Evolutionary conservation across 257 asterid species (phyloP).

Genomic region (Solanum chiquidenum): DNA sequence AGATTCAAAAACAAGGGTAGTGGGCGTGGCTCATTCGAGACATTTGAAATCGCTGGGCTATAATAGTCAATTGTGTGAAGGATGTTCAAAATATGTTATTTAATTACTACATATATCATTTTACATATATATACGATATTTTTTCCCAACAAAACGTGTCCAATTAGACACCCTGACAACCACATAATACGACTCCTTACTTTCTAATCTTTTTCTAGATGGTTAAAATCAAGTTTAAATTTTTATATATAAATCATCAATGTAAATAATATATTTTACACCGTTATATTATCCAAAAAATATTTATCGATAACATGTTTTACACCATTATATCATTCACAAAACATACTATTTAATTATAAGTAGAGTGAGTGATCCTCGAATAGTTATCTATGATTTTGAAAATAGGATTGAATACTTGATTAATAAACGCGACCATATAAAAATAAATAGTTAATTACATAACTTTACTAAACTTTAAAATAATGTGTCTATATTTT

Average conservation of each 20-base stretch:
- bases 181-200: neutral
- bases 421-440: neutral
- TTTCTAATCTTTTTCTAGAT: neutral
- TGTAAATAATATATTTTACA: neutral
- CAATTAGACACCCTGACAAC: too few relatives aligned
- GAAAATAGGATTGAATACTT: neutral
- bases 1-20: too few relatives aligned
- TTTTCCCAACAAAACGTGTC: too few relatives aligned
- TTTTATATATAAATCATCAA: neutral
- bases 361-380: too few relatives aligned
- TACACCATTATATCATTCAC: neutral
- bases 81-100: too few relatives aligned
- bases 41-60: accelerated
- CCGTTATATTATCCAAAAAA: neutral
- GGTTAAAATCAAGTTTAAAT: neutral
- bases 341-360: too few relatives aligned
- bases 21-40: too few relatives aligned
- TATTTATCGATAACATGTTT: neutral
- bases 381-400: neutral
- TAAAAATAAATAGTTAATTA: neutral
- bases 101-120: too few relatives aligned
- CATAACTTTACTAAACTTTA: neutral
- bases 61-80: accelerated
- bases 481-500: constrained; percentile 16
- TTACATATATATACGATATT: too few relatives aligned